Evolutionary conservation across 2,329 filamentous ascomycete species (phyloP).

Genomic region (Botrytis galanthina): DNA sequence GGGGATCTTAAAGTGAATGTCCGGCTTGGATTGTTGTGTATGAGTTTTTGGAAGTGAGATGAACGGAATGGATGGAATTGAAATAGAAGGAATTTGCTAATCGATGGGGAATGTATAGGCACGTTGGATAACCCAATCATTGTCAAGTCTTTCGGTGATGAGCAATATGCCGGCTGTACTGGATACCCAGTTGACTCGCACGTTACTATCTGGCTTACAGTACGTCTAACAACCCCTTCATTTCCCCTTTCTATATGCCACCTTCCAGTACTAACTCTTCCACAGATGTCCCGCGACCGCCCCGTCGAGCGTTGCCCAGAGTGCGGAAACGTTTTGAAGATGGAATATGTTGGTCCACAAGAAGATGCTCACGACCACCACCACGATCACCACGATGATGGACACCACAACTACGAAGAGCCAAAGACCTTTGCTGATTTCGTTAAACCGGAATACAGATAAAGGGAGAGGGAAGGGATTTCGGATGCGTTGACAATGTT

Average conservation of each 20-base stretch:
- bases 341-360: constrained; percentile 88
- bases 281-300: constrained; percentile 78
- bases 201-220: constrained; percentile 83
- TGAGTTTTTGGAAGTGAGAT: neutral
- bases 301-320: constrained; percentile 94
- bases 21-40: neutral
- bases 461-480: constrained; percentile 39
- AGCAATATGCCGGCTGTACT: constrained; percentile 97
- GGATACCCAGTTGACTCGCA: constrained; percentile 92
- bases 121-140: constrained; percentile 87
- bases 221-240: constrained; percentile 42
- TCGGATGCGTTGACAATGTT: neutral
- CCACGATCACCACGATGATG: constrained; percentile 48
- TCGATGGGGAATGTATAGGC: constrained; percentile 49
- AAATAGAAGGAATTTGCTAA: constrained; percentile 19
- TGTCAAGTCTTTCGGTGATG: constrained; percentile 87
- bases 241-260: neutral
- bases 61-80: neutral
- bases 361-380: constrained; percentile 60
- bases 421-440: constrained; percentile 97
- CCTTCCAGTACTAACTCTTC: neutral
- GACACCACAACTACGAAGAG: constrained; percentile 65
- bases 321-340: constrained; percentile 95
- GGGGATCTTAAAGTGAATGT: neutral
- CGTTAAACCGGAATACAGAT: constrained; percentile 93